phyloP scores from a whole-genome alignment of 768 basidiomycete species.

The Termitomyces bulborhizus region DNA sequence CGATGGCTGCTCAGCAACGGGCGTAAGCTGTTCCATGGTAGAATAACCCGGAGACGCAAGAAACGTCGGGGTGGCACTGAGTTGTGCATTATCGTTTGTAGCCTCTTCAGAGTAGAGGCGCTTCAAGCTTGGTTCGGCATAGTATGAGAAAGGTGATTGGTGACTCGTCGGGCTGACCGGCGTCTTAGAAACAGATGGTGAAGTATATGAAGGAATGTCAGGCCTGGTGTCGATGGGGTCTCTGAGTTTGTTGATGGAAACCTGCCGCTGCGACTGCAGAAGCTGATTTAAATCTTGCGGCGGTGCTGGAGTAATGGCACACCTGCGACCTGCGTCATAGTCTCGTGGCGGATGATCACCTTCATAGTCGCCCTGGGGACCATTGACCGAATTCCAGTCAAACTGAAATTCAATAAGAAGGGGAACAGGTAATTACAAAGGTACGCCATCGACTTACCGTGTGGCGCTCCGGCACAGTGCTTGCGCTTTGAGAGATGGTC shows the following conservation, averaged over 20 bases:
- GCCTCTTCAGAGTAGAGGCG: not conserved
- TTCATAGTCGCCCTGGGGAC: not conserved
- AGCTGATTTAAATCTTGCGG: not conserved
- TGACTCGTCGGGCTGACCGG: not conserved
- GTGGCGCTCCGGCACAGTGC: slow-evolving; percentile 3
- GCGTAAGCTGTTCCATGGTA: not conserved
- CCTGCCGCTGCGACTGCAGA: not conserved
- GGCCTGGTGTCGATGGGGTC: not conserved
- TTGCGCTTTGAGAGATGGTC: slow-evolving; percentile 1
- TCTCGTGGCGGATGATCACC: not conserved
- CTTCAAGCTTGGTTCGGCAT: not conserved
- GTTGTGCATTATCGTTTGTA: not conserved
- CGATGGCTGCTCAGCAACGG: not conserved
- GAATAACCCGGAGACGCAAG: not conserved
- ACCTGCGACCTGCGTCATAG: not conserved
- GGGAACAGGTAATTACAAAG: not conserved
- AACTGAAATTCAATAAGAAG: not conserved
- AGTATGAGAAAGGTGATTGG: not conserved
- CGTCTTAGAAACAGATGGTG: not conserved
- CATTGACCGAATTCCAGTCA: not conserved
- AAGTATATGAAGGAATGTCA: not conserved
- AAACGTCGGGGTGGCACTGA: not conserved
- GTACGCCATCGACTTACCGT: not conserved
- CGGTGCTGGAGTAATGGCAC: not conserved
- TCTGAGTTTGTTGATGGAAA: not conserved